Base-by-base conservation (phyloP, 2,329 filamentous ascomycete species). In the Tolypocladium endophyticum region DNA sequence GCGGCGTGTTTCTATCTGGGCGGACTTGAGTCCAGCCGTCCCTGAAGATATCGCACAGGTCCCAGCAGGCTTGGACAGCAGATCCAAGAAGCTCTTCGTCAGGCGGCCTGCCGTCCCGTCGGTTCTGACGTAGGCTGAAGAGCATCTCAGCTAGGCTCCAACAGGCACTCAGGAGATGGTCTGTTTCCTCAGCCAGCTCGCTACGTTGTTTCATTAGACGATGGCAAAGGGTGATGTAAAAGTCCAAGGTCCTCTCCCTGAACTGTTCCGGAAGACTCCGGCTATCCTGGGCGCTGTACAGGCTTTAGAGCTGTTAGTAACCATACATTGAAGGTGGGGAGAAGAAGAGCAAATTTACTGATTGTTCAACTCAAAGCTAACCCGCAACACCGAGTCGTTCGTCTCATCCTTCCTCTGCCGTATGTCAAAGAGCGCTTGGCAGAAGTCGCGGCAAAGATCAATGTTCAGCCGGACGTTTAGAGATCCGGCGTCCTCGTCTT, bases 281-380 rank as follows among this genome's bases (percentile, higher is more conserved):
- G 70, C 74, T 78, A 65, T 96, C 91, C 68, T 96, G 91, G 1
- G 91, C 92, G 69, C 93, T 96, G 76, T 93, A 97, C 2, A 97
- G 80, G 72, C 83, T 86, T 60, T 2, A 5, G 20, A 18, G 18
- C 9, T 50, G 65, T 76, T 66, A 76, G 67, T 38, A 25, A 8
- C 4, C 20, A 12, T 20, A 4, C 11, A 36, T 33, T 12, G 30
- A 36, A n/a, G 20, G 5, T 16, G 50, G 8, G 20, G 20, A 16
- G 20, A 2, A 1, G 23, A 62, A 64, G 8, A 11, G 38, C 16
- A 25, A 11, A 71, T 82, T 70, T 69, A 86, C 83, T 97, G 92
- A 67, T 96, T 97, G 74, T 95, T 96, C 30, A 97, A 80, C 74
- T 97, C 93, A 70, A 96, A 96, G 75, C 90, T 96, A 64, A 97